phyloP scores from a whole-genome alignment of 176 grass and related monocot species.

The Carex pumila region DNA sequence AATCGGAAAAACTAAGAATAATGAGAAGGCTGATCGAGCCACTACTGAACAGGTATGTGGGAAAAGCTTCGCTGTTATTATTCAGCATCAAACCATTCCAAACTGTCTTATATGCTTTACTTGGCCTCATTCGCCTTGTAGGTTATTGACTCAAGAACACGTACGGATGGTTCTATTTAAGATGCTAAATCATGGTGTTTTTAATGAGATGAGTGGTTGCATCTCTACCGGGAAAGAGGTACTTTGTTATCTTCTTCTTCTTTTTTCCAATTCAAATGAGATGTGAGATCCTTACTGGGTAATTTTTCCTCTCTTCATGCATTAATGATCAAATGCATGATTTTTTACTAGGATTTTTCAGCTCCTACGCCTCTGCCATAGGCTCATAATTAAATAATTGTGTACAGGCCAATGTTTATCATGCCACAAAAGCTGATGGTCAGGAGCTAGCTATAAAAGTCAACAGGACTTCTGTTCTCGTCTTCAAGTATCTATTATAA shows the following conservation, averaged over 20 bases:
- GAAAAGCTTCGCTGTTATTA: background rate
- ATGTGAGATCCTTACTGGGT: background rate
- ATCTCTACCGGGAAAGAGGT: constrained; percentile 99
- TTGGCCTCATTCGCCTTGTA: constrained; percentile 20
- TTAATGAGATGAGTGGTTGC: constrained; percentile 91
- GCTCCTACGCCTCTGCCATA: background rate
- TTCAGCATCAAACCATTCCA: background rate
- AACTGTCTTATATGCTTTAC: background rate
- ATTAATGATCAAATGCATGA: background rate
- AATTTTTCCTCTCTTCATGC: background rate
- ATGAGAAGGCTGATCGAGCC: constrained; percentile 83
- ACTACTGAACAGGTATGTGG: constrained; percentile 75
- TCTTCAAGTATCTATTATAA: constrained; percentile 66
- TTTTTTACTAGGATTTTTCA: background rate
- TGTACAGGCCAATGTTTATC: constrained; percentile 93
- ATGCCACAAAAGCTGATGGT: constrained; percentile 82
- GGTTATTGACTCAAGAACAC: constrained; percentile 94
- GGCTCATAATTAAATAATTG: background rate
- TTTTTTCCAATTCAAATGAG: background rate
- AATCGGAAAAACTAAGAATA: constrained; percentile 79
- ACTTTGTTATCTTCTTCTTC: background rate
- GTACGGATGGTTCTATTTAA: constrained; percentile 94
- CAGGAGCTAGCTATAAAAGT: constrained; percentile 89
- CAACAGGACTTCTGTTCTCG: constrained; percentile 97
- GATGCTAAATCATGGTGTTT: constrained; percentile 83